phyloP scores from a whole-genome alignment of 1,284 basidiomycete species.

The Ustanciosporium gigantosporum region DNA sequence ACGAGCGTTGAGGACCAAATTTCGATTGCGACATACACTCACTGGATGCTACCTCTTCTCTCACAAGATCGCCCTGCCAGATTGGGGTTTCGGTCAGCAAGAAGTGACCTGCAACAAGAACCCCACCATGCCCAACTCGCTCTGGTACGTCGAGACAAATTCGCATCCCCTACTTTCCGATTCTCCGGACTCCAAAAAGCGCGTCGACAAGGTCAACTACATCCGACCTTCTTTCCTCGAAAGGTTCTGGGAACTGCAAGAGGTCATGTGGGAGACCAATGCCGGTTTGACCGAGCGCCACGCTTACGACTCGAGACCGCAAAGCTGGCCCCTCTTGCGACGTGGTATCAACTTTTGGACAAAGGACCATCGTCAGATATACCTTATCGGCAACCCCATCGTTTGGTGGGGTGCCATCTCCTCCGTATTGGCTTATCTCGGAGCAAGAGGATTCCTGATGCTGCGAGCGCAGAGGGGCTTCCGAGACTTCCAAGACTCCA shows the following conservation, averaged over 20 bases:
- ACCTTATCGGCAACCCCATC: conserved; percentile 90
- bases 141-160: conserved; percentile 94
- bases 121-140: conserved; percentile 81
- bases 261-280: conserved; percentile 98
- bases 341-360: conserved; percentile 98
- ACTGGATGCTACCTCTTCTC: conserved; percentile 96
- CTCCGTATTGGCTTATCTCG: conserved; percentile 72
- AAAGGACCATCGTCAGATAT: conserved; percentile 90
- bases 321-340: conserved; percentile 81
- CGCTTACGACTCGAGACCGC: conserved; percentile 88
- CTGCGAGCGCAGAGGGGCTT: conserved; percentile 87
- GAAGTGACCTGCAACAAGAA: conserved; percentile 98
- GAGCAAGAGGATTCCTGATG: conserved; percentile 75
- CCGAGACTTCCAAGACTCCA: conserved; percentile 86
- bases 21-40: conserved; percentile 80
- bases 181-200: conserved; percentile 11
- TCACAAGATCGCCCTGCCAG: conserved; percentile 94
- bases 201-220: conserved; percentile 69
- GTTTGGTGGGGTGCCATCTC: conserved; percentile 85
- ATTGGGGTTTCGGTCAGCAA: conserved; percentile 98
- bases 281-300: conserved; percentile 92
- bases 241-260: conserved; percentile 90
- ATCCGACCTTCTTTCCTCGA: conserved; percentile 78
- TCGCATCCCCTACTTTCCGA: conserved; percentile 66
- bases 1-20: conserved; percentile 78